A percentile compares a stretch with the other conserved stretches of the same genome.
phyloP scores from a whole-genome alignment of 2,329 filamentous ascomycete genomes.

The Diplodia scrobiculata region DNA sequence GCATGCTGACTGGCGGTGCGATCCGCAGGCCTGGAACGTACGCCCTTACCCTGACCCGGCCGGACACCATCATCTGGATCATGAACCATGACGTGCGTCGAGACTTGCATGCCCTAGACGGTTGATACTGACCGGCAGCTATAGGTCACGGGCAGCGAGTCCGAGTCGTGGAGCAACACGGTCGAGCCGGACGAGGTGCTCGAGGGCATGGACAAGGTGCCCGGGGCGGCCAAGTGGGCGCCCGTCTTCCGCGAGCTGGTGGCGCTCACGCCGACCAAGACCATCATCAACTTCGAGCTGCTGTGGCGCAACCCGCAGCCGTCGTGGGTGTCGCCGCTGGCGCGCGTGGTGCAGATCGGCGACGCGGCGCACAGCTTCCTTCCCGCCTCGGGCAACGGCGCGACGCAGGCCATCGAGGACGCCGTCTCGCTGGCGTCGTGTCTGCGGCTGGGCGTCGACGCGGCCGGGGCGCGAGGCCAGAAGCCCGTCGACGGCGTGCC shows the following conservation, averaged over 20 bases:
- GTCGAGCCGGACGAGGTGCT: conserved; percentile 52
- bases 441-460: conserved; percentile 47
- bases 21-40: conserved; percentile 44
- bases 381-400: conserved; percentile 51
- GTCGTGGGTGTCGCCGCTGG: conserved; percentile 49
- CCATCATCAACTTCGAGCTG: conserved; percentile 54
- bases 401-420: conserved; percentile 54
- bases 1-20: conserved; percentile 29
- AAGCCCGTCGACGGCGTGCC: conserved; percentile 38
- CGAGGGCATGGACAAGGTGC: conserved; percentile 50
- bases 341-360: conserved; percentile 50
- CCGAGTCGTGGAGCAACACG: conserved; percentile 53
- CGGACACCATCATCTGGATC: conserved; percentile 55
- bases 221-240: conserved; percentile 50
- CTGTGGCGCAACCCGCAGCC: conserved; percentile 53
- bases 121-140: too few species aligned
- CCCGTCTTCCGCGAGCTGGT: conserved; percentile 52
- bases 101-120: not conserved
- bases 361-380: conserved; percentile 52
- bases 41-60: conserved; percentile 50
- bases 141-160: conserved; percentile 49
- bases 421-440: conserved; percentile 51
- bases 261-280: conserved; percentile 49
- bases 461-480: not conserved
- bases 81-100: conserved; percentile 51